These are phyloP conservation scores for Blastocystis sp. DNA, from an alignment of 352 stramenopile species.

Conservation along the genomic window DNA sequence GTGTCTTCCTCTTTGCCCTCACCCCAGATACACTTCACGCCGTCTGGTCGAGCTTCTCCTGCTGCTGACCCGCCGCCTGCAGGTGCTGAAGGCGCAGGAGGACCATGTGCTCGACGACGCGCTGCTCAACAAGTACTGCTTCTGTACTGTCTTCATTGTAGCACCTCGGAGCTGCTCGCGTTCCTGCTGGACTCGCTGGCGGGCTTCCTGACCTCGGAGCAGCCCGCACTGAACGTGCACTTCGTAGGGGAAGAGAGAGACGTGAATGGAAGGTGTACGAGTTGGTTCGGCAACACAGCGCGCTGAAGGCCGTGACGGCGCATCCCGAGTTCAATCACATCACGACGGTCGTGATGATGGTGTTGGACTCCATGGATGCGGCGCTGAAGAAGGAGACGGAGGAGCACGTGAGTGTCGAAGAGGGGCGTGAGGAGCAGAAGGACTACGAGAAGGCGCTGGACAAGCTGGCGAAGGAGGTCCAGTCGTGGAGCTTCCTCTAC, in stretches of 20 bases:
- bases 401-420: too few species aligned
- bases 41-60: conserved; percentile 26
- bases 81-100: conserved; percentile 11
- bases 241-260: not conserved
- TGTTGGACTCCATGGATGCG: conserved; percentile 10
- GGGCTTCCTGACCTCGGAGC: conserved; percentile 21
- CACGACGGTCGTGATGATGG: conserved; percentile 43
- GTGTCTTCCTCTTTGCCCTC: not conserved
- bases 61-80: conserved; percentile 15
- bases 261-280: conserved; percentile 20
- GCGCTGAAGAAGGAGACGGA: conserved; percentile 8
- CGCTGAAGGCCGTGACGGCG: not conserved
- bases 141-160: not conserved
- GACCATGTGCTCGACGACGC: conserved; percentile 9
- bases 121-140: conserved; percentile 29
- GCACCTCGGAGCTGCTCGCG: conserved; percentile 30
- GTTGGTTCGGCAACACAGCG: conserved; percentile 14
- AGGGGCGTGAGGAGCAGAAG: not conserved
- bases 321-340: conserved; percentile 55
- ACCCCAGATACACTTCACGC: conserved; percentile 32
- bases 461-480: conserved; percentile 20
- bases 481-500: conserved; percentile 46
- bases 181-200: conserved; percentile 30
- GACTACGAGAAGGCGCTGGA: conserved; percentile 14
- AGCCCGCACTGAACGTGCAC: not conserved